Base-by-base conservation (phyloP, 1,284 basidiomycete species). In the Malassezia japonica region DNA sequence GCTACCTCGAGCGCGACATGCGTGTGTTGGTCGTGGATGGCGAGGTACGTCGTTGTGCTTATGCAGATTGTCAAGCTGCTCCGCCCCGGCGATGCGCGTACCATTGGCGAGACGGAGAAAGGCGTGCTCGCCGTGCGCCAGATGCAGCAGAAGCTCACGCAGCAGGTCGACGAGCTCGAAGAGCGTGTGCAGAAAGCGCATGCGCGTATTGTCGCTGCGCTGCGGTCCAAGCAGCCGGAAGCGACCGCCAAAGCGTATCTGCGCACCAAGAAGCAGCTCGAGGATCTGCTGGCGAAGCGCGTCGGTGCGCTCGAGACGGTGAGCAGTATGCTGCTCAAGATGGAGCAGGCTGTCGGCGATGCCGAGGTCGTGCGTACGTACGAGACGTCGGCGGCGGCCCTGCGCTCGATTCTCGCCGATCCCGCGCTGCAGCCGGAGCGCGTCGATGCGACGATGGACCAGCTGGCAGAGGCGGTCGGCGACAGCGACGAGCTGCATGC, bases 291-390 rank as follows among this genome's bases (percentile, higher is more conserved):
- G 23, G 75, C 75, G 23, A 86, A 87, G 68, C 83, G 89, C 18
- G 74, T 88, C 0, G 79, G 77, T 1, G 82, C 86, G 0, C 75
- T 86, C 1, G 81, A 83, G 46, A 87, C 83, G 34, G 75, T 96
- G 10, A 81, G 84, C 52, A 75, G 79, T 1, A 87, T 90, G 0
- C 74, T 94, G 16, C 75, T 87, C 45, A 81, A 82, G 42, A 85
- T 96, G 3, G 88, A 96, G 74, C 81, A 83, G 15, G 87, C 91
- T 18, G 85, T 85, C 37, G 83, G 83, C 4, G 86, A 96, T 72
- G 79, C 90, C 6, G 84, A 90, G 77, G 85, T 95, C 47, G 82
- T 95, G 80, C 80, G 81, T 58, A 81, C 83, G 0, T 95, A 92
- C 69, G 81, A 86, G 69, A 81, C 82, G 1, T 89, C 87, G 1